Percentiles rank a stretch among this genome's conserved stretches.
Conservation (phyloP, 1,284 basidiomycete species). For the Gomphus bonarii region DNA sequence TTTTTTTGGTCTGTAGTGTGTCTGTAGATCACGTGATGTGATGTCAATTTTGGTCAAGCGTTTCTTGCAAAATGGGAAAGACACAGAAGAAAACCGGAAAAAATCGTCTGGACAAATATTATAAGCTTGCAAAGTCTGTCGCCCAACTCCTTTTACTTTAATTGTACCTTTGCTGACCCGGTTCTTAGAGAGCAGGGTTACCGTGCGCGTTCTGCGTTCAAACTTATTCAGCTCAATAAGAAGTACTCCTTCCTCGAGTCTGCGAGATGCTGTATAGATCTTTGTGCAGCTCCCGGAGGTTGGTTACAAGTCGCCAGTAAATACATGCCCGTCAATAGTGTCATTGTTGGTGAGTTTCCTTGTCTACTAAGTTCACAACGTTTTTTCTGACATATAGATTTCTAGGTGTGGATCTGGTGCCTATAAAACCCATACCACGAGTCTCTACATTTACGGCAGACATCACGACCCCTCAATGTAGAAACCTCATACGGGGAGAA, state of each 20-base stretch:
- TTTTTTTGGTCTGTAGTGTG: neutral
- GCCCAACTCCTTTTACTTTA: neutral
- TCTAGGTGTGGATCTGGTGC: slow-evolving; percentile 85
- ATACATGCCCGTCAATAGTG: slow-evolving; percentile 92
- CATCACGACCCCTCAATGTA: slow-evolving; percentile 90
- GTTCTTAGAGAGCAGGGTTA: slow-evolving; percentile 88
- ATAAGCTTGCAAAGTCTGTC: slow-evolving; percentile 81
- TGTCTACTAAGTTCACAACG: slow-evolving; percentile 6
- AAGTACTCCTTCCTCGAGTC: slow-evolving; percentile 91
- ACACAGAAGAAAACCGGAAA: slow-evolving; percentile 88
- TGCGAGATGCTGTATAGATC: slow-evolving; percentile 92
- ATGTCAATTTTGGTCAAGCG: neutral
- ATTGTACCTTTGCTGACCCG: slow-evolving; percentile 7
- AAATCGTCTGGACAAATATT: slow-evolving; percentile 93
- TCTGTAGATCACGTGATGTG: neutral
- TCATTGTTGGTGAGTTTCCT: slow-evolving; percentile 71
- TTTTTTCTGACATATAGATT: slow-evolving; percentile 11
- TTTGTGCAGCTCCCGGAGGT: slow-evolving; percentile 98
- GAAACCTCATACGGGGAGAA: slow-evolving; percentile 78
- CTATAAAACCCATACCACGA: slow-evolving; percentile 93
- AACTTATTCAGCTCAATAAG: slow-evolving; percentile 98
- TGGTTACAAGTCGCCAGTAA: slow-evolving; percentile 99
- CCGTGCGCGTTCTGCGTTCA: slow-evolving; percentile 99
- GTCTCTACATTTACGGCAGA: slow-evolving; percentile 91
- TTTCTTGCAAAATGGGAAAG: slow-evolving; percentile 48